Evolutionary conservation across 768 basidiomycete species (phyloP), one percentile per base, ranked within the genome.

Genomic region (Lactarius trivialis): DNA sequence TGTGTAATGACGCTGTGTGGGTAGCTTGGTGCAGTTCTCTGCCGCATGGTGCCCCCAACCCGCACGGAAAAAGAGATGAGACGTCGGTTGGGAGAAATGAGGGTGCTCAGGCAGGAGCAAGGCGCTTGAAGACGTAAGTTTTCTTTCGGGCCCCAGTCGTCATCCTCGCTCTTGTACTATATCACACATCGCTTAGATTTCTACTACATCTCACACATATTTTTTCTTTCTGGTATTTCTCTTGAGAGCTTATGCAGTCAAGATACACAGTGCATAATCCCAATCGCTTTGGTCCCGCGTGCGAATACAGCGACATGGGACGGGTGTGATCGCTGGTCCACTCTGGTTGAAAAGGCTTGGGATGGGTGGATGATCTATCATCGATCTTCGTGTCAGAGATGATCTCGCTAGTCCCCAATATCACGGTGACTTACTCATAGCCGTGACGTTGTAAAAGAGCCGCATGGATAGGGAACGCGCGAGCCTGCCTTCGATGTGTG

Each of bases 51-150:
- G 0, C 85, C 95, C 15, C 91, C 86, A 0, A 98, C 95, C 24
- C 88, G 85, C 54, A 91, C 93, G 4, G 95, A 98, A 76, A 91
- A 85, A 76, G 86, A 91, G 60, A 97, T 93, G 85, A 81, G 89
- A 59, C 80, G 89, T 21, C 81, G 91, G 52, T 78, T 94, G 15
- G 88, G 83, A 15, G 84, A 88, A 74, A 86, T 98, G 85, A 83
- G 84, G 73, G 76, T 85, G 37, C 81, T 93, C 58, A 83, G 82
- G 68, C 83, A 84, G 68, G 87, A 85, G 69, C 76, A 75, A 28
- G 76, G 75, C 41, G 76, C 82, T 8, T 84, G 72, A 77, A 57
- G 21, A 15, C 53, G n/a, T 21, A 24, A 28, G 45, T 37, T 54
- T 41, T 55, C 55, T 52, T 39, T 30, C 26, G 11, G 21, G n/a